Conservation (phyloP, 2,329 filamentous ascomycete genomes). For the Xylaria sp. region DNA sequence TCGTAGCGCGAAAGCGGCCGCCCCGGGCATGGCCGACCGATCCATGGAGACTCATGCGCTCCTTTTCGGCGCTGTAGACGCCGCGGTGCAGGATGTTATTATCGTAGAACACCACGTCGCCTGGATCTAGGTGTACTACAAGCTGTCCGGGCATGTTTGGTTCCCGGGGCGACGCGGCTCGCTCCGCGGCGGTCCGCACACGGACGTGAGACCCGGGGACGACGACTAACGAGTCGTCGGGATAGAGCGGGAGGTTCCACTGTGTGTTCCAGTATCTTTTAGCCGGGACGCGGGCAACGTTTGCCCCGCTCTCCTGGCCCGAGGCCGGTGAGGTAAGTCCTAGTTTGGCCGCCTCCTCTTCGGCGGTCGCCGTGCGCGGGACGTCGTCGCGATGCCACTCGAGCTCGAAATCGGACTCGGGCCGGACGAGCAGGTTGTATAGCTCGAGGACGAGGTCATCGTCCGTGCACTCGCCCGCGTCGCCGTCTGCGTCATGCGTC, state of each 20-base stretch:
- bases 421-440: conserved; percentile 83
- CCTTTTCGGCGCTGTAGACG: conserved; percentile 62
- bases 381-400: conserved; percentile 90
- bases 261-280: conserved; percentile 70
- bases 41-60: conserved; percentile 75
- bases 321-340: conserved; percentile 25
- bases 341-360: conserved; percentile 70
- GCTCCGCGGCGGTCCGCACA: conserved; percentile 72
- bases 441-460: conserved; percentile 80
- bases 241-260: conserved; percentile 82
- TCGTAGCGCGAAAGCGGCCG: conserved; percentile 64
- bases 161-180: conserved; percentile 70
- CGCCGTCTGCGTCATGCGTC: conserved; percentile 41
- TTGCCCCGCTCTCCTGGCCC: conserved; percentile 40
- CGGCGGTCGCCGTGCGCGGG: conserved; percentile 64
- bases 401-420: conserved; percentile 72
- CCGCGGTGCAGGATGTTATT: conserved; percentile 85
- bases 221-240: conserved; percentile 73
- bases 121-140: conserved; percentile 69
- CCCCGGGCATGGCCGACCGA: conserved; percentile 68
- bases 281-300: conserved; percentile 45
- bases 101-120: conserved; percentile 86
- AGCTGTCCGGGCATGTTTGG: conserved; percentile 65
- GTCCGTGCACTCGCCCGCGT: conserved; percentile 42
- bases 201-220: conserved; percentile 78